phyloP scores from a whole-genome alignment of 1,139 yeast species.

The Nakaseomyces bracarensis region DNA sequence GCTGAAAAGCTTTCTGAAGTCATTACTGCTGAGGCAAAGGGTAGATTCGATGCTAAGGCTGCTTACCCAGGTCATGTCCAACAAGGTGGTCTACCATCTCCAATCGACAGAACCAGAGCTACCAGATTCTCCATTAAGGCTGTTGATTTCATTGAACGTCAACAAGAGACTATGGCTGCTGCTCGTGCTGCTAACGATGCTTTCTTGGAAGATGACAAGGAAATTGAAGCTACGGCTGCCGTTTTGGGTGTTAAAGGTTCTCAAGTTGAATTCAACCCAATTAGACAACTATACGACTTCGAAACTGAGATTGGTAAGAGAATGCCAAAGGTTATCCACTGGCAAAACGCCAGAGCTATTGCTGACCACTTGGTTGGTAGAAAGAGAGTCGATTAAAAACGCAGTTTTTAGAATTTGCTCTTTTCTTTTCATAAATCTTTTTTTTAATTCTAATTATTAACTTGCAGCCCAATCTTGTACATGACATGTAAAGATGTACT shows the following conservation, averaged over 20 bases:
- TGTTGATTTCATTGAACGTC: conserved; percentile 56
- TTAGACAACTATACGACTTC: conserved; percentile 68
- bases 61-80: conserved; percentile 82
- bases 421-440: conserved; percentile 3
- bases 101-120: conserved; percentile 68
- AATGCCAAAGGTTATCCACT: conserved; percentile 82
- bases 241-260: conserved; percentile 82
- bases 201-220: conserved; percentile 31
- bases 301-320: conserved; percentile 76
- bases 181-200: conserved; percentile 30
- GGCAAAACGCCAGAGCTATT: conserved; percentile 66
- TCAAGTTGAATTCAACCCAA: conserved; percentile 63
- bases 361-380: conserved; percentile 86
- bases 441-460: conserved; percentile 7
- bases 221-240: conserved; percentile 55
- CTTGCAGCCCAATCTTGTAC: conserved; percentile 8
- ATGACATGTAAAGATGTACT: conserved; percentile 7
- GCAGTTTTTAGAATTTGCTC: no score
- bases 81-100: conserved; percentile 74
- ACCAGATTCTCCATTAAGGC: conserved; percentile 63
- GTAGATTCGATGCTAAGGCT: conserved; percentile 64
- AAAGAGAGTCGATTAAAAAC: conserved; percentile 31
- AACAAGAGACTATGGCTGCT: conserved; percentile 25
- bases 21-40: conserved; percentile 55
- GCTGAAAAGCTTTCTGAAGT: conserved; percentile 63